phyloP scores from a whole-genome alignment of 176 grass and related monocot species.

The Ensete glaucum region DNA sequence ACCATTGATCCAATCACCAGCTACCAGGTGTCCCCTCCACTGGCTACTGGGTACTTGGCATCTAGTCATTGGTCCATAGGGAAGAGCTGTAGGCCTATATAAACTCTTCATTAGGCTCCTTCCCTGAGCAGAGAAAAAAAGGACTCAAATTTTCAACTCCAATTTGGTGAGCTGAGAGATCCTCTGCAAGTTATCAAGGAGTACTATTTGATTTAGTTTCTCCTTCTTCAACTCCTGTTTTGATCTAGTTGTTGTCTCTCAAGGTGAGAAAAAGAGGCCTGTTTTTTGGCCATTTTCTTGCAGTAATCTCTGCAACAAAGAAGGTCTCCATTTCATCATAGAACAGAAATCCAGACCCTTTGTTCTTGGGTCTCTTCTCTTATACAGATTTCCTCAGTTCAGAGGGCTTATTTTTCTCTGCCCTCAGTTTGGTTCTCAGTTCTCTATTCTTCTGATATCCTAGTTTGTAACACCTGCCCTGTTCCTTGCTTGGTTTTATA shows the following conservation, averaged over 20 bases:
- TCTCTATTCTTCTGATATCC: background rate
- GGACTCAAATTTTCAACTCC: too few relatives aligned
- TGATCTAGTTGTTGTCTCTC: background rate
- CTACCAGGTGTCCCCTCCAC: background rate
- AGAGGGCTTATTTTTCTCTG: background rate
- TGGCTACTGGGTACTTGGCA: background rate
- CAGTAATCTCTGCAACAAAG: too few relatives aligned
- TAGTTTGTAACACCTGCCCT: background rate
- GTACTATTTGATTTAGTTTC: background rate
- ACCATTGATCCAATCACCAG: background rate
- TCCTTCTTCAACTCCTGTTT: background rate
- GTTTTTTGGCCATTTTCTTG: too few relatives aligned
- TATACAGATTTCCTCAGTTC: background rate
- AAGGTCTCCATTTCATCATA: too few relatives aligned
- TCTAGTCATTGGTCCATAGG: background rate
- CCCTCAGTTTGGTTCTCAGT: background rate
- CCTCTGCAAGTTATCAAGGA: too few relatives aligned
- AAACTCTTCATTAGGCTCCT: background rate
- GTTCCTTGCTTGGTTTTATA: background rate
- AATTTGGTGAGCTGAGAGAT: too few relatives aligned
- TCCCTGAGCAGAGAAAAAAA: too few relatives aligned
- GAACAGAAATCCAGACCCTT: too few relatives aligned
- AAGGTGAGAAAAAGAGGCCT: too few relatives aligned
- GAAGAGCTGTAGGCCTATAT: background rate
- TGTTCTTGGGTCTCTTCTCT: too few relatives aligned